A percentile compares a stretch with the other conserved stretches of the same genome.
Evolutionary conservation across 2,329 filamentous ascomycete genomes (phyloP).

Genomic region (Aspergillus transmontanensis): DNA sequence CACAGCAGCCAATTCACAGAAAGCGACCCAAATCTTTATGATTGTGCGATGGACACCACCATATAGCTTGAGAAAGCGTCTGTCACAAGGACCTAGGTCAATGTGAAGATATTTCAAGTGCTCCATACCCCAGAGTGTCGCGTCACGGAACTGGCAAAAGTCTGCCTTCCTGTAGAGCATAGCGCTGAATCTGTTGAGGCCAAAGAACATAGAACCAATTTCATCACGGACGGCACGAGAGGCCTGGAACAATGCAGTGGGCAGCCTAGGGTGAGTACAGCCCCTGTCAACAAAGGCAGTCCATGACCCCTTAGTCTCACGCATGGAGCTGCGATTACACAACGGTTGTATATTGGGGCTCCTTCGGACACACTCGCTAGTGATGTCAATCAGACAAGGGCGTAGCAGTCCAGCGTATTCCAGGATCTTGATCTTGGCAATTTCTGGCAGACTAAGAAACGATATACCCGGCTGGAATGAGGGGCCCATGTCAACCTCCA

Average conservation of each 20-base stretch:
- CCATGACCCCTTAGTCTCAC: conserved; percentile 7
- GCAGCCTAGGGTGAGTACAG: conserved; percentile 24
- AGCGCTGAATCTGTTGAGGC: conserved; percentile 20
- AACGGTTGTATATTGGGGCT: conserved; percentile 5
- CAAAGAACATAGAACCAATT: conserved; percentile 19
- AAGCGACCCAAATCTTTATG: conserved; percentile 22
- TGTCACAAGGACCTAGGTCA: conserved; percentile 22
- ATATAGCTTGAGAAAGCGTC: conserved; percentile 20
- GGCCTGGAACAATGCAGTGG: conserved; percentile 18
- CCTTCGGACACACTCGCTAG: conserved; percentile 12
- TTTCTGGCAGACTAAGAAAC: conserved; percentile 24
- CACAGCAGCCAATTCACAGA: conserved; percentile 17
- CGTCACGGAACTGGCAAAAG: conserved; percentile 13
- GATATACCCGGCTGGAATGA: conserved; percentile 3
- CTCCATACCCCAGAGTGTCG: conserved; percentile 17
- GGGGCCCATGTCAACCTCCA: neutral
- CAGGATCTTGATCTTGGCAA: conserved; percentile 23
- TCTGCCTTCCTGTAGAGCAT: conserved; percentile 18
- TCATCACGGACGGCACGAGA: conserved; percentile 20
- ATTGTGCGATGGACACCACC: conserved; percentile 17
- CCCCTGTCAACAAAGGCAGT: conserved; percentile 8
- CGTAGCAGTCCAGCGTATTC: conserved; percentile 25
- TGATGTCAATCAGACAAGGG: conserved; percentile 23
- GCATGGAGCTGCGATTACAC: conserved; percentile 5
- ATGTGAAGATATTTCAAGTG: conserved; percentile 22